Conservation (phyloP, 352 stramenopile genomes). For the Pythium dissotocum region DNA sequence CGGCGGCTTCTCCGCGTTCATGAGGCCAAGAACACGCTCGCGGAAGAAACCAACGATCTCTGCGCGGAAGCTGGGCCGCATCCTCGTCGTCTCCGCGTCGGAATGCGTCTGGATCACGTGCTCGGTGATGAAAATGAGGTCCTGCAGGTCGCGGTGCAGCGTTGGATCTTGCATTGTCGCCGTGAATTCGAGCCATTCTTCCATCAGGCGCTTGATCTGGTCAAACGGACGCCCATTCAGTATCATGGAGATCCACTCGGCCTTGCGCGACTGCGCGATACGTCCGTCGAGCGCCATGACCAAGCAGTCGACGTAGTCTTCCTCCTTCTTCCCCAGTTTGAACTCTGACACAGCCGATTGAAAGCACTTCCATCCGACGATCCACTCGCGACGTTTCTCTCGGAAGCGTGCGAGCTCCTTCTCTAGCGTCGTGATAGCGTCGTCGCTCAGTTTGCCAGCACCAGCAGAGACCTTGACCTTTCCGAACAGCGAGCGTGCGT, state of each 20-base stretch:
- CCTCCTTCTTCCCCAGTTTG: slow-evolving; percentile 39
- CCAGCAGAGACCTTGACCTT: not conserved
- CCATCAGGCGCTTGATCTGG: slow-evolving; percentile 35
- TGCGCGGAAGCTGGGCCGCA: slow-evolving; percentile 43
- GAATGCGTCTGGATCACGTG: slow-evolving; percentile 36
- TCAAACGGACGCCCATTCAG: slow-evolving; percentile 33
- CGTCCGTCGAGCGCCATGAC: slow-evolving; percentile 63
- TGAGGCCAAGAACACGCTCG: slow-evolving; percentile 41
- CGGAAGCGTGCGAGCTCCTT: slow-evolving; percentile 34
- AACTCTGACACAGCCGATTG: slow-evolving; percentile 57
- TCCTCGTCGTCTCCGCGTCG: slow-evolving; percentile 31
- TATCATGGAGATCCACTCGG: slow-evolving; percentile 37
- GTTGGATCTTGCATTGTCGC: not conserved
- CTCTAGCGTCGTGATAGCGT: slow-evolving; percentile 41
- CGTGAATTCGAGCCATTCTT: slow-evolving; percentile 41
- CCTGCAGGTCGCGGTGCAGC: slow-evolving; percentile 16
- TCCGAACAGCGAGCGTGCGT: slow-evolving; percentile 13
- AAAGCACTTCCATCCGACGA: slow-evolving; percentile 71
- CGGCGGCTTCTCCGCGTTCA: slow-evolving; percentile 22
- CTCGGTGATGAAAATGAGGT: slow-evolving; percentile 48
- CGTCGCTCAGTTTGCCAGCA: slow-evolving; percentile 6
- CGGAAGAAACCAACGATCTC: slow-evolving; percentile 56
- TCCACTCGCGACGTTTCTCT: slow-evolving; percentile 38
- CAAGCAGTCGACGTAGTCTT: slow-evolving; percentile 39
- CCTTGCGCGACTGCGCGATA: slow-evolving; percentile 34